A percentile compares a stretch with the other conserved stretches of the same genome.
phyloP scores from a whole-genome alignment of 1,284 basidiomycete species.

The Apiotrichum siamense region DNA sequence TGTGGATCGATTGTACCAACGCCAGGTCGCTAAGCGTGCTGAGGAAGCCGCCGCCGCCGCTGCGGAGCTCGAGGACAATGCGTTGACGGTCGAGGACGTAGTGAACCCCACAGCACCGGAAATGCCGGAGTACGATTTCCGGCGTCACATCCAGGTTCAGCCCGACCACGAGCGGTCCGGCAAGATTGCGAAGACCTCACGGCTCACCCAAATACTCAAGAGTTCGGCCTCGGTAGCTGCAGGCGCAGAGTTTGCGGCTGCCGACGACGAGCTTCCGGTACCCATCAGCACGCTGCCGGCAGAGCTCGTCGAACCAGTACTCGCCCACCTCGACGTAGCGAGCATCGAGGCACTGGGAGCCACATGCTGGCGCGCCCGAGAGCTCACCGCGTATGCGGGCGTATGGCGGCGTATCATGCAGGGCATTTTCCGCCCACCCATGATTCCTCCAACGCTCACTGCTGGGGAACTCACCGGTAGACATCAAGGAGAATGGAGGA shows the following conservation, averaged over 20 bases:
- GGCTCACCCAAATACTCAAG: slow-evolving; percentile 6
- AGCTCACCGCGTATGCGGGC: slow-evolving; percentile 59
- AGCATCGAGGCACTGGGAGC: slow-evolving; percentile 69
- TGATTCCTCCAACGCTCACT: slow-evolving; percentile 23
- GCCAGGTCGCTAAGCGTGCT: slow-evolving; percentile 4
- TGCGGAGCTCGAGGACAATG: not conserved
- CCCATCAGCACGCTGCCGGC: slow-evolving; percentile 62
- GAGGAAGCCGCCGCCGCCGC: not conserved
- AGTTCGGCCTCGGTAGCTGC: not conserved
- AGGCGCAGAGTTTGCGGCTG: slow-evolving; percentile 57
- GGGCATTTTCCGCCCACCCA: slow-evolving; percentile 62
- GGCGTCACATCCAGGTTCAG: slow-evolving; percentile 38
- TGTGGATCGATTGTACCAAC: slow-evolving; percentile 35
- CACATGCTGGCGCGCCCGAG: slow-evolving; percentile 64
- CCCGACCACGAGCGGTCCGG: slow-evolving; percentile 37
- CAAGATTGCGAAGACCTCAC: not conserved
- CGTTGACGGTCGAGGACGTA: slow-evolving; percentile 18
- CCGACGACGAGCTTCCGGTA: slow-evolving; percentile 58
- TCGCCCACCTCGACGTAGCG: slow-evolving; percentile 55
- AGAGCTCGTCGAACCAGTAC: slow-evolving; percentile 64
- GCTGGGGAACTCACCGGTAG: slow-evolving; percentile 49
- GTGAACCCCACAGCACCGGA: slow-evolving; percentile 30
- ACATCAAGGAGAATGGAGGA: slow-evolving; percentile 62
- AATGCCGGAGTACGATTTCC: slow-evolving; percentile 38
- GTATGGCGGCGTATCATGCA: slow-evolving; percentile 59